Base-by-base conservation (phyloP, 2,329 filamentous ascomycete species). In the Fusarium ramigenum region DNA sequence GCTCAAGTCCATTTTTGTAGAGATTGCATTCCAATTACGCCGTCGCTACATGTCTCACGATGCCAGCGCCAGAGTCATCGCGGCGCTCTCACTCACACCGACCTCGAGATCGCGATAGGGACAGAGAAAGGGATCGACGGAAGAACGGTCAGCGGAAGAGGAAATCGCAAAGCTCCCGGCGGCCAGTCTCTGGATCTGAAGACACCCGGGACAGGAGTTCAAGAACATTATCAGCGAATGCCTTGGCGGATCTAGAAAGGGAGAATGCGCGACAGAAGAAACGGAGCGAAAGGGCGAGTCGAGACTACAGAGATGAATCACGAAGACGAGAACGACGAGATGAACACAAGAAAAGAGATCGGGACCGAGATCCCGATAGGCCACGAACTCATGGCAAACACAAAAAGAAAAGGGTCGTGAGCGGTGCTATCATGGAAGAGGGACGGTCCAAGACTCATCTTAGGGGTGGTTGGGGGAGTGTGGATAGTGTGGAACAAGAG, bases 381-480 rank as follows among this genome's bases (percentile, higher is more conserved):
- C 79, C 83, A 16, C 79, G 82, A 44, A 84, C 75, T 70, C 80
- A 80, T 19, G 79, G 78, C 59, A 82, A 83, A 56, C 80, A 81
- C 46, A 87, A 86, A 72, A 89, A 90, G 78, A 86, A 86, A 63
- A 84, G 92, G 69, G 85, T 93, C n/a, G 91, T 92, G 25, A 94
- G 92, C 70, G 92, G 92, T 25, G 90, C 91, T 0, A 82, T 92
- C 23, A 83, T 93, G 74, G 92, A 94, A 77, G 92, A 94, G 79
- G 92, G 92, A 1, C 82, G 84, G n/a, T 81, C 81, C 11, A 79
- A 74, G 25, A 80, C 81, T 10, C 81, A 79, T 5, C 60, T 87
- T 10, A 80, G 86, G 67, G 86, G 87, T 9, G 86, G 86, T 7
- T 63, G 78, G 19, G 80, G 80, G 74, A 82, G 80, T 57, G 79